Evolutionary conservation across 371 early-diverging fungal species (phyloP).

Genomic region (Rhizopus stolonifer): DNA sequence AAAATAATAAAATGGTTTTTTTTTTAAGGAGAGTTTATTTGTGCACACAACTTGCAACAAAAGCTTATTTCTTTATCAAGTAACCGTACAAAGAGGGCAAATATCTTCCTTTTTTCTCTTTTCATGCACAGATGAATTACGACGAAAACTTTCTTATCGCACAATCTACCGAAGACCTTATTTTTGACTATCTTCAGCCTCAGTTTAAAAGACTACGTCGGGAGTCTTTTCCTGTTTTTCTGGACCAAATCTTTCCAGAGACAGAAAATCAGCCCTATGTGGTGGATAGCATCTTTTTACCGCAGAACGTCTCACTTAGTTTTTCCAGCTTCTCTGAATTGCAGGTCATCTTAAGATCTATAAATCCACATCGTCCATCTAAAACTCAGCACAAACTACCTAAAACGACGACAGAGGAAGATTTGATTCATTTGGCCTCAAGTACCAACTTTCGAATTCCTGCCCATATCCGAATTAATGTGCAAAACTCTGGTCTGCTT

Average conservation of each 20-base stretch:
- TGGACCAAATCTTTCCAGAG: background rate
- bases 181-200: constrained; percentile 14
- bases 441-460: constrained; percentile 7
- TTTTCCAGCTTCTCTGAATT: background rate
- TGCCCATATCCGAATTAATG: constrained; percentile 7
- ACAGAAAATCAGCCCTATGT: background rate
- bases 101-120: too few relatives aligned
- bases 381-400: background rate
- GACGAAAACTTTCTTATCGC: background rate
- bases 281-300: background rate
- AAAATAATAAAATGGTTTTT: constrained; percentile 7
- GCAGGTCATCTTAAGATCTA: background rate
- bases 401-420: constrained; percentile 15
- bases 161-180: constrained; percentile 11
- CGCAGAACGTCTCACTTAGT: background rate
- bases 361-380: background rate
- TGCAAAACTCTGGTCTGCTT: constrained; percentile 19
- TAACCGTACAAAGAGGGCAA: background rate
- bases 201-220: constrained; percentile 4
- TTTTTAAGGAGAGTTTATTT: background rate
- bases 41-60: background rate
- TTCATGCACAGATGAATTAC: too few relatives aligned
- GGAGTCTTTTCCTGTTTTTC: too few relatives aligned
- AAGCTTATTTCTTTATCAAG: background rate
- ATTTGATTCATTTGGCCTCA: background rate